A percentile compares a stretch with the other conserved stretches of the same genome.
Evolutionary conservation across 2,329 filamentous ascomycete genomes (phyloP).

Genomic region (Ceratocystis cubensis): DNA sequence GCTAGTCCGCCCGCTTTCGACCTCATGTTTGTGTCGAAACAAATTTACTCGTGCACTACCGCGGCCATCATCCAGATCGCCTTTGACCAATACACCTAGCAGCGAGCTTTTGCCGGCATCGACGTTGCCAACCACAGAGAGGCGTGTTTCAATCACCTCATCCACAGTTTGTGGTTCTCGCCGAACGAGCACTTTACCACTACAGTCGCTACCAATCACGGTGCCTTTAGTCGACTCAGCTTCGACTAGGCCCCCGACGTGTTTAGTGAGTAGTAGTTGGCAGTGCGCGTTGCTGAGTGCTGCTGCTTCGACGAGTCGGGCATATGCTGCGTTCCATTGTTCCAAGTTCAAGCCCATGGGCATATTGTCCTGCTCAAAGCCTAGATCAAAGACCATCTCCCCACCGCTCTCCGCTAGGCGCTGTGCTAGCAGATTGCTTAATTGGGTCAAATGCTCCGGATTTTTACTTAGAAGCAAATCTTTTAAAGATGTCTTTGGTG

Average conservation of each 20-base stretch:
- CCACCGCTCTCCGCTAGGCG: constrained; percentile 73
- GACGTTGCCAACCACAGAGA: constrained; percentile 94
- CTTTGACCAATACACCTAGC: constrained; percentile 90
- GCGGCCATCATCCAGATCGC: constrained; percentile 84
- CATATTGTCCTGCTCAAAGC: constrained; percentile 80
- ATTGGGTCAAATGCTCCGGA: constrained; percentile 38
- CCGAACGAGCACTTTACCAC: constrained; percentile 77
- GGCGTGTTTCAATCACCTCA: constrained; percentile 85
- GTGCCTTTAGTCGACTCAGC: constrained; percentile 52
- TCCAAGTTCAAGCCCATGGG: constrained; percentile 62
- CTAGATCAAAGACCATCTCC: constrained; percentile 83
- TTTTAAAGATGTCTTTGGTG: constrained; percentile 56
- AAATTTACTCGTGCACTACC: constrained; percentile 90
- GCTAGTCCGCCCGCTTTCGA: constrained; percentile 87
- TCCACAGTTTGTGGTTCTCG: constrained; percentile 62
- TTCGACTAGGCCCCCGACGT: constrained; percentile 68
- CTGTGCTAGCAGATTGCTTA: constrained; percentile 52
- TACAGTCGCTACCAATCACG: constrained; percentile 43
- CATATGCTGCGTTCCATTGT: constrained; percentile 63
- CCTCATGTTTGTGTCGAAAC: constrained; percentile 95
- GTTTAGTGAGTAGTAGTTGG: constrained; percentile 75
- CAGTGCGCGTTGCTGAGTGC: constrained; percentile 58
- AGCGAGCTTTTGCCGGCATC: constrained; percentile 96
- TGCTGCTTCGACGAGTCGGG: constrained; percentile 52
- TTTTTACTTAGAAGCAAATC: constrained; percentile 54